Conservation (phyloP, 257 asterid genomes). For the Jacaranda mimosifolia region DNA sequence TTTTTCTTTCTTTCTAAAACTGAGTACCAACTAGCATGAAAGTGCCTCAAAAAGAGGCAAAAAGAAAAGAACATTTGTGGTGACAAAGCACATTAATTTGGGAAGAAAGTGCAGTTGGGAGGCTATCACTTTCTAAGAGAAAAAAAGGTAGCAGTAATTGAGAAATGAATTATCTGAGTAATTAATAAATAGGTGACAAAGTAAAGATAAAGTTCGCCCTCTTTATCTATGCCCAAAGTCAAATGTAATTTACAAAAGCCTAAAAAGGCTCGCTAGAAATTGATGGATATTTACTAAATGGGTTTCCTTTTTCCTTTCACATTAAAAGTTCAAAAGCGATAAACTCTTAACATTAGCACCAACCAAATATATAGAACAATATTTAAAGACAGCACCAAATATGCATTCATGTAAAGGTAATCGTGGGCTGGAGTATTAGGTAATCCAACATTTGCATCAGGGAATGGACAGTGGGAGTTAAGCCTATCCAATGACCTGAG, state of each 20-base stretch:
- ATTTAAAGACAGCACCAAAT: neutral
- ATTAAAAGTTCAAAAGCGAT: too few relatives aligned
- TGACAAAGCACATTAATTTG: neutral
- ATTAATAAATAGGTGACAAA: constrained; percentile 5
- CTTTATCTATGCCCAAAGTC: constrained; percentile 20
- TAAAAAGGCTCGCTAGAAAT: neutral
- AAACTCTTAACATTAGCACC: too few relatives aligned
- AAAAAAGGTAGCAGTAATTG: neutral
- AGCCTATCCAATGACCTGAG: neutral
- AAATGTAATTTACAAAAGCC: neutral
- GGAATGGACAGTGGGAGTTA: neutral
- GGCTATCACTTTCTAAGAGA: constrained; percentile 23
- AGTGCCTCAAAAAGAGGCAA: constrained; percentile 23
- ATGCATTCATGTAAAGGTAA: neutral
- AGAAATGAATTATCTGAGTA: neutral
- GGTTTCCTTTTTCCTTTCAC: neutral
- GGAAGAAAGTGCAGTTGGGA: constrained; percentile 21
- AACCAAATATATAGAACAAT: too few relatives aligned
- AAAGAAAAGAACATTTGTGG: constrained; percentile 8
- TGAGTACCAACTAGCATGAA: neutral
- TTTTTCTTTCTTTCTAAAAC: neutral
- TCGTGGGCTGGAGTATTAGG: neutral
- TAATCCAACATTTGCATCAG: neutral
- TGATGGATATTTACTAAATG: neutral
- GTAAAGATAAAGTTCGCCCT: constrained; percentile 20